Base-by-base conservation (phyloP, 2,329 filamentous ascomycete species). In the Claviceps sp. region DNA sequence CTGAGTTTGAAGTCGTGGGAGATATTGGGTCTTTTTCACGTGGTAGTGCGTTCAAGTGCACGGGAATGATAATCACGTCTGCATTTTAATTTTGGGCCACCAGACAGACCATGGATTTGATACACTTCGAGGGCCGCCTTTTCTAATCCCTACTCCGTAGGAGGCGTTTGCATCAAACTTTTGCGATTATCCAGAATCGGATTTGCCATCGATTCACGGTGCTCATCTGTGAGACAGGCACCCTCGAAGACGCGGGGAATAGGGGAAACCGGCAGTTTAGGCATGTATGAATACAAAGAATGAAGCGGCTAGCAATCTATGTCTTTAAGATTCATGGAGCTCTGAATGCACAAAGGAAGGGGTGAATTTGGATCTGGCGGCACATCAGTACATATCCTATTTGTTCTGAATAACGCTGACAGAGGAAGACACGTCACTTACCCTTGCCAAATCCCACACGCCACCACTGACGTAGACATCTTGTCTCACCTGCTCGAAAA, bases 371-470 rank as follows among this genome's bases (percentile, higher is more conserved):
- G 51, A 68, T 66, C 73, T 38, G 5, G 6, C n/a, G 10, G 14
- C 10, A 26, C 45, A 30, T 8, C 39, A 14, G 19, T 5, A 22
- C 38, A n/a, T n/a, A 19, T 22, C 1, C 11, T 26, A 5, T 11
- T 38, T 7, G 5, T 16, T 3, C 44, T 11, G n/a, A 2, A 14
- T 30, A 3, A 10, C 13, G 4, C n/a, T 30, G 14, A 30, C 43
- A 24, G 4, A 30, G 11, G 24, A 8, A 22, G 11, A 17, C 5
- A 17, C 14, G 5, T 30, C 26, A 13, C 65, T 61, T 56, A 80
- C 80, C 60, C 85, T 85, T 39, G 82, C 77, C 54, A 85, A 63
- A 71, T 95, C 87, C 89, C 89, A 95, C 8, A 94, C 89, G 0
- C 82, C 87, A 44, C 68, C 74, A 55, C 70, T 75, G 10, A 75